Evolutionary conservation across 1,284 basidiomycete genomes (phyloP).

Genomic region (Irpex sp.): DNA sequence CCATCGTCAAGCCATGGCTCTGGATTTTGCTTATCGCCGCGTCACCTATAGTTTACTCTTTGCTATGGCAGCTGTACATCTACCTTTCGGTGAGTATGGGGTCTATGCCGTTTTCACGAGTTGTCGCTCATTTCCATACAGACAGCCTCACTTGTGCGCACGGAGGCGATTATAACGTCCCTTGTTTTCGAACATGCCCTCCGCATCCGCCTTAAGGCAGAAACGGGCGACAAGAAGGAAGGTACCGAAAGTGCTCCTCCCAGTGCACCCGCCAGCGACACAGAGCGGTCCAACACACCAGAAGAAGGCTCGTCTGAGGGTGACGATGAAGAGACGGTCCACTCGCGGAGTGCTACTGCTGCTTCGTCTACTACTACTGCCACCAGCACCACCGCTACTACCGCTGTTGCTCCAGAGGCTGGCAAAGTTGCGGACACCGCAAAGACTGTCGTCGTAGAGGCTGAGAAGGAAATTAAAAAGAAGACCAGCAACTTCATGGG

Average conservation of each 20-base stretch:
- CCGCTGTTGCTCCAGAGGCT: conserved; percentile 4
- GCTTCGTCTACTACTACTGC: conserved; percentile 3
- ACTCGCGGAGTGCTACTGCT: conserved; percentile 6
- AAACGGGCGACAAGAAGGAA: conserved; percentile 19
- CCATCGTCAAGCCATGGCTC: conserved; percentile 41
- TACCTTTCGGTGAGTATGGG: conserved; percentile 18
- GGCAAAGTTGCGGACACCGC: conserved; percentile 1
- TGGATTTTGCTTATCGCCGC: conserved; percentile 61
- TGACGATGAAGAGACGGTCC: conserved; percentile 11
- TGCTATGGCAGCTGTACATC: conserved; percentile 34
- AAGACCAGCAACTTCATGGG: conserved; percentile 37
- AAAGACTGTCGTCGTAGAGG: neutral
- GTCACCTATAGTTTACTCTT: conserved; percentile 42
- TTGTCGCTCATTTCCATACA: conserved; percentile 8
- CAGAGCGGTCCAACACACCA: conserved; percentile 4
- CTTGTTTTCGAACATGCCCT: conserved; percentile 69
- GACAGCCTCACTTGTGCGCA: conserved; percentile 46
- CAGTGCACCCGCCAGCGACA: conserved; percentile 6
- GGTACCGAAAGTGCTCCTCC: conserved; percentile 8
- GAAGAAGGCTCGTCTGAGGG: conserved; percentile 13
- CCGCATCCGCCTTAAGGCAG: conserved; percentile 60
- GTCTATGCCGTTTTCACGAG: neutral
- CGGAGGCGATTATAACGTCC: conserved; percentile 62
- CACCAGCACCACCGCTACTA: conserved; percentile 6
- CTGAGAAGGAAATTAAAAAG: neutral